phyloP scores from a whole-genome alignment of 2,329 filamentous ascomycete species.

The Trichoderma polysporum region DNA sequence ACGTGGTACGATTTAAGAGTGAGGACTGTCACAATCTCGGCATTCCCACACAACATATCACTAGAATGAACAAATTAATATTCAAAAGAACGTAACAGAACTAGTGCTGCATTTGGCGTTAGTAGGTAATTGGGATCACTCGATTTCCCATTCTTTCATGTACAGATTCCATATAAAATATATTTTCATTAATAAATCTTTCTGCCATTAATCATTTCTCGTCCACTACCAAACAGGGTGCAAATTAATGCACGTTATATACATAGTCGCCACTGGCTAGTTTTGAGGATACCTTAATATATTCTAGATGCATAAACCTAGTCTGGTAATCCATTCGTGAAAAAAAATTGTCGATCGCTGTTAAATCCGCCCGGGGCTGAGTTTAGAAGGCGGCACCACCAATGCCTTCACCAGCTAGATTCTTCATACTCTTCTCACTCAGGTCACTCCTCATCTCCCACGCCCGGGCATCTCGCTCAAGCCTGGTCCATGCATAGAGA shows the following conservation, averaged over 20 bases:
- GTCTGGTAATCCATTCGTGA: not conserved
- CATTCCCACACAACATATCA: not conserved
- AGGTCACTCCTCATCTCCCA: conserved; percentile 57
- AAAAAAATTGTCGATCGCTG: not conserved
- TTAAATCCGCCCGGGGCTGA: not conserved
- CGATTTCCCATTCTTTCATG: not conserved
- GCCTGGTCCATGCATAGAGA: conserved; percentile 53
- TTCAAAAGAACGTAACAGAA: not conserved
- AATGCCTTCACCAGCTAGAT: conserved; percentile 55
- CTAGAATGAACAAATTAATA: not conserved
- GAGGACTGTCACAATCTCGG: not conserved
- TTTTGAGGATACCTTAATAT: not conserved
- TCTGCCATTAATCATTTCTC: not conserved
- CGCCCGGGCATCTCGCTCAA: conserved; percentile 54
- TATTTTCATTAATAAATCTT: not conserved
- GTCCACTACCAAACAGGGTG: not conserved
- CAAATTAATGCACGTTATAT: not conserved
- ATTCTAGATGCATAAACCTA: not conserved
- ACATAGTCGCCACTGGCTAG: not conserved
- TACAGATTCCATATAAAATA: not conserved
- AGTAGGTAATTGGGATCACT: not conserved
- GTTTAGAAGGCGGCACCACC: conserved; percentile 55
- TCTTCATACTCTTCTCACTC: conserved; percentile 57
- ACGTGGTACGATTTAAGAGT: not conserved
- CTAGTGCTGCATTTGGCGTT: not conserved